These are phyloP conservation scores for Candida ovalis DNA, from an alignment of 805 yeast species.

Conservation along the genomic window DNA sequence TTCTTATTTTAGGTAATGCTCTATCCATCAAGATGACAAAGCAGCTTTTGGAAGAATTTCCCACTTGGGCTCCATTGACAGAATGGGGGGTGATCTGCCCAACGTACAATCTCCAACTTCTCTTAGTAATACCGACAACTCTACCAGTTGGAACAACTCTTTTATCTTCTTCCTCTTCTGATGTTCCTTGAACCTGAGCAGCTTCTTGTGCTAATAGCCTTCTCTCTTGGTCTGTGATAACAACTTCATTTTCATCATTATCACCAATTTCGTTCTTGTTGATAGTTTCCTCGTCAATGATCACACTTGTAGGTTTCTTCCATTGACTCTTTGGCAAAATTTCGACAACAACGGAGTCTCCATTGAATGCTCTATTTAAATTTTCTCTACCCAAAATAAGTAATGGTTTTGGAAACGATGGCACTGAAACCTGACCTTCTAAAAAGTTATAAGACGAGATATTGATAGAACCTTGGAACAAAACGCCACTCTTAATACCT, in stretches of 20 bases:
- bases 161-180: constrained; percentile 37
- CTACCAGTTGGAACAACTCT: constrained; percentile 87
- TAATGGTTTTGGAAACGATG: constrained; percentile 76
- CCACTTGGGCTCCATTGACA: constrained; percentile 46
- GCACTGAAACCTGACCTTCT: constrained; percentile 76
- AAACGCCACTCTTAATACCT: constrained; percentile 81
- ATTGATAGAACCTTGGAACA: constrained; percentile 80
- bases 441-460: constrained; percentile 83
- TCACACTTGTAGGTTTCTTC: constrained; percentile 79
- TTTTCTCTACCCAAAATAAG: constrained; percentile 78
- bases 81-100: constrained; percentile 87
- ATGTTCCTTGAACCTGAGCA: constrained; percentile 46
- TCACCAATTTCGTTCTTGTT: constrained; percentile 61
- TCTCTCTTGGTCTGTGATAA: constrained; percentile 68
- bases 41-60: constrained; percentile 71
- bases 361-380: constrained; percentile 86
- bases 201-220: constrained; percentile 76
- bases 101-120: constrained; percentile 95
- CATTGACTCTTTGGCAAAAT: constrained; percentile 80
- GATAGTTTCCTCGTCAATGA: constrained; percentile 69
- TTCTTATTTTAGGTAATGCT: constrained; percentile 80
- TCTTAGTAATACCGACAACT: constrained; percentile 79
- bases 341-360: constrained; percentile 90
- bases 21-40: constrained; percentile 88
- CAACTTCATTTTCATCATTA: constrained; percentile 39